These are phyloP conservation scores for Fulvia fulva DNA, from an alignment of 2,329 filamentous ascomycete genomes.

Conservation along the genomic window DNA sequence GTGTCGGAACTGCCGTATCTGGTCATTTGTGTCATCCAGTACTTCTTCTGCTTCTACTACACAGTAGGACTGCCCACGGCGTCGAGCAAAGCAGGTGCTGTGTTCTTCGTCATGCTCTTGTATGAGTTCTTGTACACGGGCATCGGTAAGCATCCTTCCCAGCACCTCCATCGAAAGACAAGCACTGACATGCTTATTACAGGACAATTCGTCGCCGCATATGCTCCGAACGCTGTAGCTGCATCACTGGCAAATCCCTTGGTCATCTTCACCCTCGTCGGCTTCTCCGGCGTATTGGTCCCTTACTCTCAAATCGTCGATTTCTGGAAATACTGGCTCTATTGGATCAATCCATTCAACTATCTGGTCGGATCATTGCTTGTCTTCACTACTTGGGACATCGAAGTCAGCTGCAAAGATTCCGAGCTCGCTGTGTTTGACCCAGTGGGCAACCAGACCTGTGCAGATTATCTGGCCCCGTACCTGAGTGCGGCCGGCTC, in stretches of 20 bases:
- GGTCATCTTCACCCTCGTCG: slow-evolving; percentile 30
- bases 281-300: slow-evolving; percentile 32
- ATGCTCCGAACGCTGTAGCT: slow-evolving; percentile 40
- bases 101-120: slow-evolving; percentile 44
- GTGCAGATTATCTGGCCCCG: slow-evolving; percentile 52
- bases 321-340: slow-evolving; percentile 37
- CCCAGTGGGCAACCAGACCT: slow-evolving; percentile 51
- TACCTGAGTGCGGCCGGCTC: slow-evolving; percentile 50
- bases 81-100: slow-evolving; percentile 46
- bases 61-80: slow-evolving; percentile 6
- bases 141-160: slow-evolving; percentile 38
- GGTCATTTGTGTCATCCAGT: slow-evolving; percentile 55
- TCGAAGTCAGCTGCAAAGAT: slow-evolving; percentile 36
- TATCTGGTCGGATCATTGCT: slow-evolving; percentile 40
- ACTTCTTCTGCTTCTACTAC: slow-evolving; percentile 25
- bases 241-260: slow-evolving; percentile 44
- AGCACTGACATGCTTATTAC: too few relatives aligned
- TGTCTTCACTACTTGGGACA: slow-evolving; percentile 39
- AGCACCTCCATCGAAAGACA: too few relatives aligned
- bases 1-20: slow-evolving; percentile 66
- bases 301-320: slow-evolving; percentile 30
- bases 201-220: slow-evolving; percentile 49
- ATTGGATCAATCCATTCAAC: slow-evolving; percentile 39
- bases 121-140: slow-evolving; percentile 54
- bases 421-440: slow-evolving; percentile 41